Percentiles rank a stretch among this genome's conserved stretches.
phyloP scores from a whole-genome alignment of 148 eudicot species.

The Silene conica region DNA sequence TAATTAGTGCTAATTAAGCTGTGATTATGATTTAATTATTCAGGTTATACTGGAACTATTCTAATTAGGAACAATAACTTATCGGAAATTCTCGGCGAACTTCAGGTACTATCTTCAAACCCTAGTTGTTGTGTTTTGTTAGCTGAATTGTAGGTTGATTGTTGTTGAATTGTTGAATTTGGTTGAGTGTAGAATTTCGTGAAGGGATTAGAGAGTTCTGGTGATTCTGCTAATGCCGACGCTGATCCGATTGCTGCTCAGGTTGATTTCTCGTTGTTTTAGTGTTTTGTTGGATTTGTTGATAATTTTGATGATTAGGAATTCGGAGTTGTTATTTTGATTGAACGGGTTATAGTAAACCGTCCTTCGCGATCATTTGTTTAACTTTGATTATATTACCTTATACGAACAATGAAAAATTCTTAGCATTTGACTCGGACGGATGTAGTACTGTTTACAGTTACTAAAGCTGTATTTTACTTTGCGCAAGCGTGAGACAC shows the following conservation, averaged over 20 bases:
- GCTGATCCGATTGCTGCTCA: conserved; percentile 79
- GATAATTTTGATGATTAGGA: neutral
- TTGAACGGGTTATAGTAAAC: neutral
- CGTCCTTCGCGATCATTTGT: neutral
- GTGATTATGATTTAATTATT: neutral
- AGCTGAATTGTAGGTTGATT: neutral
- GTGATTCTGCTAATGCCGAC: conserved; percentile 45
- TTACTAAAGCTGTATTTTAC: too few species aligned
- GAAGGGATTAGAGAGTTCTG: conserved; percentile 52
- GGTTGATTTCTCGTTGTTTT: conserved; percentile 30
- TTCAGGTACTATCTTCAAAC: conserved; percentile 49
- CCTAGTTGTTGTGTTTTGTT: neutral
- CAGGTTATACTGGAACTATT: conserved; percentile 82
- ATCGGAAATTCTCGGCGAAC: conserved; percentile 69
- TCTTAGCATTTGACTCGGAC: too few species aligned
- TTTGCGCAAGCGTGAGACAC: neutral
- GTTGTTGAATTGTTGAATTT: neutral
- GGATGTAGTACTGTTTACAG: too few species aligned
- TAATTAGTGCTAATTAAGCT: neutral
- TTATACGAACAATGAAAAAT: too few species aligned
- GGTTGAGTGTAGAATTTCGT: conserved; percentile 42
- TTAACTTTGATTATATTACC: too few species aligned
- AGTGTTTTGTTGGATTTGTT: neutral
- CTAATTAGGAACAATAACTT: conserved; percentile 63
- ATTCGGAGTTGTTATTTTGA: neutral